Evolutionary conservation across 2,329 filamentous ascomycete genomes (phyloP), one percentile per base, ranked within the genome.

Genomic region (Passalora sequoiae): DNA sequence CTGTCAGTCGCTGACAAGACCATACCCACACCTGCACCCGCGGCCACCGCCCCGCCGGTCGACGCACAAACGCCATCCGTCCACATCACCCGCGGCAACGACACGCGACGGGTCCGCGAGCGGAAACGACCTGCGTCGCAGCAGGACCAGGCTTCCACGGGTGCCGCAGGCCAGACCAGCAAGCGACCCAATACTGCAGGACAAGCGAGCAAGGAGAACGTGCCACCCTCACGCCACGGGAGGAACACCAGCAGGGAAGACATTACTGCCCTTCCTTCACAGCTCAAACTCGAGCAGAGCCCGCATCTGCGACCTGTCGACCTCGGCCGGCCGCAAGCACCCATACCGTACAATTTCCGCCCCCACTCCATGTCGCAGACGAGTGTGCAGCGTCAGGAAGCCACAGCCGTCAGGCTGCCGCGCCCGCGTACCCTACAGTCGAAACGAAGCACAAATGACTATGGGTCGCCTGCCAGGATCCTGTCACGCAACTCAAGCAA

Each of bases 401-500:
- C 48, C 12, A 43, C 44, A 21, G n/a, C n/a, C n/a, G 32, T 45
- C 6, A 46, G 42, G 20, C 42, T 46, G 21, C 40, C 38, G 12
- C 50, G 56, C 40, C 57, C 63, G 21, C 50, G 61, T 41, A 62
- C 58, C 8, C 59, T 49, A 53, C 63, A 48, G 51, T 61, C 52
- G 62, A 71, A 63, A 62, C 37, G 58, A 64, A 59, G 66, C 71
- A 58, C 62, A 72, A 62, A 53, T 57, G 70, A 49, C 60, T 69
- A 57, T 63, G 68, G 54, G 61, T 64, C 71, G 17, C 67, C 83
- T 20, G 67, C 78, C 39, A 78, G 81, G 46, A 36, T 36, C n/a
- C 17, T 36, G 19, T 36, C 33, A 36, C 81, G 83, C 49, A 87
- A 81, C 60, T 84, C 84, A 29, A 89, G 80, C 70, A 94, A 66